Evolutionary conservation across 495 filamentous ascomycete genomes (phyloP), one percentile per base, ranked within the genome.

Genomic region (Aspergillus olivimuriae): DNA sequence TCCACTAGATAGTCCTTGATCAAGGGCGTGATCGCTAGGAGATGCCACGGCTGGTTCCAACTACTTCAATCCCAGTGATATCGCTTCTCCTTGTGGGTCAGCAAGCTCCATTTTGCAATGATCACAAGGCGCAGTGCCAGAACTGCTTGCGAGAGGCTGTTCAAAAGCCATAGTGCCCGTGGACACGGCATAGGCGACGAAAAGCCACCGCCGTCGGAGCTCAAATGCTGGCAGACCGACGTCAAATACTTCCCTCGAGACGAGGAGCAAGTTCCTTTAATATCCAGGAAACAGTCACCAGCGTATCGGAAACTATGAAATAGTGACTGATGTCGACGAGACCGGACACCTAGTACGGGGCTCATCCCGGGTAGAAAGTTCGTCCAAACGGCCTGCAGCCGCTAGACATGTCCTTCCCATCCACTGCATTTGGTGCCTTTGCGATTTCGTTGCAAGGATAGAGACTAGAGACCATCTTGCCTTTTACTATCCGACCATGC

Each of bases 1-100:
- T 1, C 66, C 65, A 12, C 57, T 59, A 38, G 65, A 74, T 65
- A 68, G 34, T 62, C 48, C 22, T 64, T 55, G 15, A 70, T 63
- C 5, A 75, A 51, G 8, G 53, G 50, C 51, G 74, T 69, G 40
- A 71, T 59, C 2, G 65, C 57, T 0, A 74, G 46, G 18, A 72
- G 44, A 43, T 72, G 70, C 70, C 70, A 73, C 14, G 65, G 52
- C 32, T 72, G 66, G 50, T 64, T 68, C 43, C 70, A 70, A 26
- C 53, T 54, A 41, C 53, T 56, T 42, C 61, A 59, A 41, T 75
- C 71, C 71, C 71, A 75, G 50, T 69, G 64, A 50, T 67, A 69
- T 15, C 71, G 70, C 23, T 63, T 62, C 39, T 52, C 43, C 12
- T 70, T 55, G 9, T 64, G 63, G 15, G 69, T 69, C 37, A 72